Evolutionary conservation across 371 early-diverging fungal genomes (phyloP), one percentile per base, ranked within the genome.

Genomic region (Mucor velutinosus): DNA sequence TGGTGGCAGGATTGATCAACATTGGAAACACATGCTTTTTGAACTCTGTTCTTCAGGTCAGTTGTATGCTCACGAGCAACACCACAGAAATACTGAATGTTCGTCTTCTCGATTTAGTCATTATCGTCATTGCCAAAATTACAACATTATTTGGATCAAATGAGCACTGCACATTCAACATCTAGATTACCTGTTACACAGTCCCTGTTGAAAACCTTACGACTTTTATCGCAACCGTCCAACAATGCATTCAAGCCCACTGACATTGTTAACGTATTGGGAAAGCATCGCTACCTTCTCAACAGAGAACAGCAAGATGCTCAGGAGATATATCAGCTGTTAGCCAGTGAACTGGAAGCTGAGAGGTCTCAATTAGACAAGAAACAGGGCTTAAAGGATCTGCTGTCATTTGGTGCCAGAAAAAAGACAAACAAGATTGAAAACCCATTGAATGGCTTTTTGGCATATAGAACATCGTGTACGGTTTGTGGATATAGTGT

Each of bases 21-120:
- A 87, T 92, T 14, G 98, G 98, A 49, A 97, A 97, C 76, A 90
- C 96, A 32, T 97, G 98, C 75, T 97, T 95, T 69, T 81, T 97
- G 72, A 97, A 97, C 75, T 90, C 93, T 17, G 94, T 96, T 12
- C 75, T 97, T 25, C 98, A 97, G 89, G 92, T 91, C 14, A 77
- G 45, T 17, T 67, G 33, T 23, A 0, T 47, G 45, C 12, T 7
- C 17, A 32, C 47, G 27, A 17, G 10, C 30, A 56, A 25, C 25
- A 60, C 27, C 14, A 47, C 25, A 15, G 32, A 49, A n/a, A 21
- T 35, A 47, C 58, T 47, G 32, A 39, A 64, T 55, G 15, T 62
- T 39, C 11, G 60, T 15, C 10, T 25, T 21, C 25, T 53, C n/a
- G 32, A 17, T 56, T 33, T 57, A 88, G 86, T 82, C 88, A 4